Evolutionary conservation across 2,329 filamentous ascomycete species (phyloP).

Genomic region (Orbilia ellipsospora): DNA sequence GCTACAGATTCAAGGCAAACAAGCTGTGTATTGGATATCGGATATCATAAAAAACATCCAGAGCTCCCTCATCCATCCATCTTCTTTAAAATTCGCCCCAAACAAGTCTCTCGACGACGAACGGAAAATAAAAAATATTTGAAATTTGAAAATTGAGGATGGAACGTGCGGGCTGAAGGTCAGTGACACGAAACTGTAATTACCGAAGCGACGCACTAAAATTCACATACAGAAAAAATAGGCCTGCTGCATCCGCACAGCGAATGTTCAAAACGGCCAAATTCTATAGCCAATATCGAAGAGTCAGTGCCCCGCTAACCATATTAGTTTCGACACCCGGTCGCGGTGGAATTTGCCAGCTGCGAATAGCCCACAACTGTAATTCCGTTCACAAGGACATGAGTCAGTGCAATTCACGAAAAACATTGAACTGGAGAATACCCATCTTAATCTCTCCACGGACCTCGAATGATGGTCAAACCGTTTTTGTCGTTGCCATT

Average conservation of each 20-base stretch:
- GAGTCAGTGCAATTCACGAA: constrained; percentile 36
- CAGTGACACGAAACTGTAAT: constrained; percentile 20
- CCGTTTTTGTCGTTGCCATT: no score
- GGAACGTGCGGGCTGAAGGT: background rate
- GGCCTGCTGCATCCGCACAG: constrained; percentile 41
- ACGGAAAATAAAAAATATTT: background rate
- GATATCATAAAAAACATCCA: no score
- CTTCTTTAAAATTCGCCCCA: background rate
- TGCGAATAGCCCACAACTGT: constrained; percentile 12
- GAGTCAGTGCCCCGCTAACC: constrained; percentile 23
- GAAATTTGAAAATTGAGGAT: constrained; percentile 10
- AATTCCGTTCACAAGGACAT: background rate
- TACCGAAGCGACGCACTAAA: constrained; percentile 6
- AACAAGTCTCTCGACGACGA: background rate
- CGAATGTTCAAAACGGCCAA: constrained; percentile 48
- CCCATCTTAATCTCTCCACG: background rate
- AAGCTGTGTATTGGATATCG: no score
- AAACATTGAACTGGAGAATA: constrained; percentile 2
- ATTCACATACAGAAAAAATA: constrained; percentile 23
- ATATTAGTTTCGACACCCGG: constrained; percentile 27
- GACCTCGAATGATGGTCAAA: no score
- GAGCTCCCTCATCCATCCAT: background rate
- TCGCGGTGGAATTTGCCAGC: constrained; percentile 34
- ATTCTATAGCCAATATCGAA: constrained; percentile 31
- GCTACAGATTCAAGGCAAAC: no score